Conservation (phyloP, 306 rosid species). For the Quercus wislizeni region DNA sequence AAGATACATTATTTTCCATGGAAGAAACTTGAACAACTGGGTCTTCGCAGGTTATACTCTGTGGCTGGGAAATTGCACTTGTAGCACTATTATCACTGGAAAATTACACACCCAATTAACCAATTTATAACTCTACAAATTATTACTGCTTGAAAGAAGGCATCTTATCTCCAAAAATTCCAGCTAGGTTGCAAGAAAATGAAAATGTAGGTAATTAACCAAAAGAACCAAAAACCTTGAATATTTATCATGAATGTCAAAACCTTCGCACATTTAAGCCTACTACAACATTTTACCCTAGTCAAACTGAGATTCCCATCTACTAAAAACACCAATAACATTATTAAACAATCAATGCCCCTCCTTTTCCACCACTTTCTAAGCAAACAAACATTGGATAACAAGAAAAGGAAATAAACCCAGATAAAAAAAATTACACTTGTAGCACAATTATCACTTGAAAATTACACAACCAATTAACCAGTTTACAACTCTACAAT, state of each 20-base stretch:
- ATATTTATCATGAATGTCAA: background rate
- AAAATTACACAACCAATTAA: constrained; percentile 14
- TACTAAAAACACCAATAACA: background rate
- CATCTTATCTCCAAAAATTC: background rate
- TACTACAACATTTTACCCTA: background rate
- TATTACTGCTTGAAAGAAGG: background rate
- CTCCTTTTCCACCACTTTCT: background rate
- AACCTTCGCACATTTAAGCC: background rate
- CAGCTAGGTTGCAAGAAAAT: background rate
- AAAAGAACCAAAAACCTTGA: background rate
- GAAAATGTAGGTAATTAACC: background rate
- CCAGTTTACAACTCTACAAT: background rate
- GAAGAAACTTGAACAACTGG: constrained; percentile 23
- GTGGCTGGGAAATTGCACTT: constrained; percentile 7
- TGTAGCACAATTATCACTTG: constrained; percentile 27
- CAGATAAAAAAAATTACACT: background rate
- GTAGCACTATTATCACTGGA: constrained; percentile 33
- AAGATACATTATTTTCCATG: constrained; percentile 21
- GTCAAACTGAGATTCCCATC: background rate
- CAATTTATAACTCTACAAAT: background rate
- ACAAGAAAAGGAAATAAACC: background rate
- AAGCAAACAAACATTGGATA: background rate
- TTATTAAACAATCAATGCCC: background rate
- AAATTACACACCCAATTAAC: constrained; percentile 16
- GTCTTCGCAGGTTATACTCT: constrained; percentile 21